These are phyloP conservation scores for Davidsoniella australis DNA, from an alignment of 2,329 filamentous ascomycete genomes.

Conservation along the genomic window DNA sequence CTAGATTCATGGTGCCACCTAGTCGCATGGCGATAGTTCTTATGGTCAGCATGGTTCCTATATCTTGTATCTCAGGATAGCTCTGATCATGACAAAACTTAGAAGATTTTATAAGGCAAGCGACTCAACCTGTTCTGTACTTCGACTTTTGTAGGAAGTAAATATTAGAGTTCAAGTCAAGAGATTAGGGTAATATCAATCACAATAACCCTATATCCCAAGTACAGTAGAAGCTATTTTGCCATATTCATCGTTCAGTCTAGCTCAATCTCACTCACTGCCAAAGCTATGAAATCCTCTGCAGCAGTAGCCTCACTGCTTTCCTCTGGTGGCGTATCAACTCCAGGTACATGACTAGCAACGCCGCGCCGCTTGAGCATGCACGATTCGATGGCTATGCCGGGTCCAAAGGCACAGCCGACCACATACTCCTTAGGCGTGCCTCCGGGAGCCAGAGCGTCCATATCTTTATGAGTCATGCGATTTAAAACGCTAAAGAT, in stretches of 20 bases:
- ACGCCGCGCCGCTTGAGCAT: constrained; percentile 36
- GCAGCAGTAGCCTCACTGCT: constrained; percentile 26
- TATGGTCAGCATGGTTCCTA: constrained; percentile 47
- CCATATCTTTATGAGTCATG: constrained; percentile 43
- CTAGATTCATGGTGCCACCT: constrained; percentile 34
- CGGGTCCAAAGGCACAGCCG: constrained; percentile 53
- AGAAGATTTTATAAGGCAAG: constrained; percentile 46
- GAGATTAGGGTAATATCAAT: no score
- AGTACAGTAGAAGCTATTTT: no score
- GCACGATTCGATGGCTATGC: constrained; percentile 51
- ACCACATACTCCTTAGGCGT: constrained; percentile 40
- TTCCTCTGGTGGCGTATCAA: constrained; percentile 37
- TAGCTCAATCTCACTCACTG: constrained; percentile 22
- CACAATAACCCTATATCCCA: no score
- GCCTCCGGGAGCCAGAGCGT: constrained; percentile 33
- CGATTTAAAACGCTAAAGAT: constrained; percentile 51
- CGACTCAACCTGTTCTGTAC: constrained; percentile 35
- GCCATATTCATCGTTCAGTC: constrained; percentile 11
- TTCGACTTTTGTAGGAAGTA: constrained; percentile 27
- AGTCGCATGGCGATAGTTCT: constrained; percentile 38
- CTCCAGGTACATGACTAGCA: constrained; percentile 18
- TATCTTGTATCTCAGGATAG: constrained; percentile 49
- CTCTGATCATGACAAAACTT: constrained; percentile 47
- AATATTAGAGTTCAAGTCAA: no score
- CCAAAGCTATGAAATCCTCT: constrained; percentile 14